Base-by-base conservation (phyloP, 2,329 filamentous ascomycete species). In the Fusarium zealandicum region DNA sequence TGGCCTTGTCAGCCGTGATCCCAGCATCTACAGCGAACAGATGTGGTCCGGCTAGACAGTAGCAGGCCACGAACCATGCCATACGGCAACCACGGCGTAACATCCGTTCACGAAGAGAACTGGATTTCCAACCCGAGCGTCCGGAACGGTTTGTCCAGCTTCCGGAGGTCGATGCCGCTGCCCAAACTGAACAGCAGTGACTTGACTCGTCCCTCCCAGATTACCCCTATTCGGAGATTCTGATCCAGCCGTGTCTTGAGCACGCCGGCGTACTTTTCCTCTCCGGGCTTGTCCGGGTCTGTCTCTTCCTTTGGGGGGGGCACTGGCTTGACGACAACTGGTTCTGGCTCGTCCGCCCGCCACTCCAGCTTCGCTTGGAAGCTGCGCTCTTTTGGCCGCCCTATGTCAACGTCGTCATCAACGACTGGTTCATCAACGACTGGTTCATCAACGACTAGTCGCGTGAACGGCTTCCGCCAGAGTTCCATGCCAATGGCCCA, bases 181-280 rank as follows among this genome's bases (percentile, higher is more conserved):
- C 95, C 95, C 35, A 96, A 81, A 66, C 92, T 96, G 72, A 98
- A 96, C 51, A 99, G 81, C 54, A 99, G 78, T 63, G 96, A 93
- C 77, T 98, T 96, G 54, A 96, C 84, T 48, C 92, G 83, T 2
- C 93, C 93, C 72, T 98, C 93, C 93, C 95, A 99, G 17, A 98
- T 76, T 43, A 98, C 73, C 1, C 92, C 90, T 47, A 97, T 85
- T 61, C 88, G 88, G 77, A 92, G 87, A 63, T 93, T 90, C 76
- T 97, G 93, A 70, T 97, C 92, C 45, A 98, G 80, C 42, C 90
- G 85, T 37, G 93, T 89, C 75, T 98, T 99, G 62, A 99, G 76
- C 27, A 98, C 93, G 6, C 93, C 93, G 27, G 90, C 86, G 54
- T 91, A 90, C 60, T 89, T 86, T 18, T 90, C 84, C 33, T 84